These are phyloP conservation scores for Scedosporium dehoogii DNA, from an alignment of 2,329 filamentous ascomycete genomes.

Conservation along the genomic window DNA sequence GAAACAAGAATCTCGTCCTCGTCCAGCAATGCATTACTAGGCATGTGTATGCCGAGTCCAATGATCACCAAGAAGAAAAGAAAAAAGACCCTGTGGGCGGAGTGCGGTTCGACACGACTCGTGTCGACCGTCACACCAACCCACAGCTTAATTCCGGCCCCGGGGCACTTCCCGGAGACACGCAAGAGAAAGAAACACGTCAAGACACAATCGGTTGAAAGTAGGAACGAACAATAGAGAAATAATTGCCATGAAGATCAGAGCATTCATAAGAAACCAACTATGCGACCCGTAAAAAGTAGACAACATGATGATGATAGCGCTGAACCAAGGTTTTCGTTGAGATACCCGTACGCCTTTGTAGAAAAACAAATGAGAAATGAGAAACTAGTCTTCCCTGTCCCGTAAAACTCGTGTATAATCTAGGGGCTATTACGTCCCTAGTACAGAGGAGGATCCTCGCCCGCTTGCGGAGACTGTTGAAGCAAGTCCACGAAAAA, in stretches of 20 bases:
- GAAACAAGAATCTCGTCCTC: neutral
- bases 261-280: constrained; percentile 14
- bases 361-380: constrained; percentile 5
- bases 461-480: constrained; percentile 5
- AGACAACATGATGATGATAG: constrained; percentile 17
- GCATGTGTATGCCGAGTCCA: too few species aligned
- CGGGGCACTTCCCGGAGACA: too few species aligned
- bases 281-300: constrained; percentile 9
- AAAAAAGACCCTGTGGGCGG: too few species aligned
- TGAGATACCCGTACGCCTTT: constrained; percentile 34
- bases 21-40: neutral
- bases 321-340: constrained; percentile 27
- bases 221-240: neutral
- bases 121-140: too few species aligned
- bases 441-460: constrained; percentile 2
- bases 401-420: constrained; percentile 6
- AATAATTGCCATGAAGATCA: constrained; percentile 5
- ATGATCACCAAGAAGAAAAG: too few species aligned
- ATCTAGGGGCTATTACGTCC: neutral
- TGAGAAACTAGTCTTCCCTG: constrained; percentile 5
- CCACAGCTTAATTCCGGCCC: too few species aligned
- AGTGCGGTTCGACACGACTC: too few species aligned
- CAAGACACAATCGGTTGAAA: neutral
- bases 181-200: neutral
- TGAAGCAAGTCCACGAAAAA: constrained; percentile 1